phyloP scores from a whole-genome alignment of 495 filamentous ascomycete genomes.

The Aspergillus affinis region DNA sequence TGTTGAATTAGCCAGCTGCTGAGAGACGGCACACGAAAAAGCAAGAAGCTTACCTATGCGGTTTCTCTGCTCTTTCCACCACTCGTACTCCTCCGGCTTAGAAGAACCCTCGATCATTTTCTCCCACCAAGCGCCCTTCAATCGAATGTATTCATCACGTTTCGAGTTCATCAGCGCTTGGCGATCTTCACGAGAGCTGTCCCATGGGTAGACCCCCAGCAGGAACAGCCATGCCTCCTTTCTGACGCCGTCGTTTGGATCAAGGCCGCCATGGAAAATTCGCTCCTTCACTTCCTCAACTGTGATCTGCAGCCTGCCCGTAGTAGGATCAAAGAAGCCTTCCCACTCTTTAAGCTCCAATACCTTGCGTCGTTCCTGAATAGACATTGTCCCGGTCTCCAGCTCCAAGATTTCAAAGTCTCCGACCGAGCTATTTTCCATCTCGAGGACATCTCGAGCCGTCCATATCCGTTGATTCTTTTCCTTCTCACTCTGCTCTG shows the following conservation, averaged over 20 bases:
- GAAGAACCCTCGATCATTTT: slow-evolving; percentile 78
- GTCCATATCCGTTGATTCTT: slow-evolving; percentile 85
- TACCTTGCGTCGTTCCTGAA: slow-evolving; percentile 71
- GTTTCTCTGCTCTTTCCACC: slow-evolving; percentile 93
- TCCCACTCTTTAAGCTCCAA: slow-evolving; percentile 87
- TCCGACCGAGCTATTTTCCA: slow-evolving; percentile 90
- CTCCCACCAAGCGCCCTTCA: slow-evolving; percentile 98
- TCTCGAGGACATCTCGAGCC: slow-evolving; percentile 84
- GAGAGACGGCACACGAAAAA: not conserved
- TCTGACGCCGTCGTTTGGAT: slow-evolving; percentile 84
- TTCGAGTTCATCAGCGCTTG: slow-evolving; percentile 78
- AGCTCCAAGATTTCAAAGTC: slow-evolving; percentile 93
- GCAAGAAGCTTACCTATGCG: slow-evolving; percentile 72
- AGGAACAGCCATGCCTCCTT: slow-evolving; percentile 98
- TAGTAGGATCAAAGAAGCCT: slow-evolving; percentile 71
- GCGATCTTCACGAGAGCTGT: slow-evolving; percentile 78
- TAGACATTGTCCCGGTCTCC: slow-evolving; percentile 65
- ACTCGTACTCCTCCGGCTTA: slow-evolving; percentile 75
- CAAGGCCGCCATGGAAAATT: slow-evolving; percentile 91
- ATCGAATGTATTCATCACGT: slow-evolving; percentile 86
- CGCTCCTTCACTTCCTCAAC: slow-evolving; percentile 92
- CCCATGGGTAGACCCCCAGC: slow-evolving; percentile 87
- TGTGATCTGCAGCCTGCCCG: slow-evolving; percentile 73
- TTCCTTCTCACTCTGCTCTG: slow-evolving; percentile 91
- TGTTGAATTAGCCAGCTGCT: slow-evolving; percentile 5